phyloP scores from a whole-genome alignment of 2,329 filamentous ascomycete species.

The Zymoseptoria ardabiliae region DNA sequence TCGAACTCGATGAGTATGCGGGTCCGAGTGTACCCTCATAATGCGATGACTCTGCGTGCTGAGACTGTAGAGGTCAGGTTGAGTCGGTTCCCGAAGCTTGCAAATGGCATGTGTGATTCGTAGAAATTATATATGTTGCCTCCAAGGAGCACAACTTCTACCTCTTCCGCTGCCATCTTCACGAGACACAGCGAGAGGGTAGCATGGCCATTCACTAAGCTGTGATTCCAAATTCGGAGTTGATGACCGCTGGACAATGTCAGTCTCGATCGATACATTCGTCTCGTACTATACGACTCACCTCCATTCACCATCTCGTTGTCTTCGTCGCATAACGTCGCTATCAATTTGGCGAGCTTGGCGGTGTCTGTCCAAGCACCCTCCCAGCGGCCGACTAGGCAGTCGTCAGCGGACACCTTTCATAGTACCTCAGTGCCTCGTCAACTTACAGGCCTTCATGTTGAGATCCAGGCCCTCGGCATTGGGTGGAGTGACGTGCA shows the following conservation, averaged over 20 bases:
- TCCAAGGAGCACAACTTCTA: too few species aligned
- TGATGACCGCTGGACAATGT: conserved; percentile 11
- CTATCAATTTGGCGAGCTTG: conserved; percentile 29
- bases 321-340: conserved; percentile 29
- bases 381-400: conserved; percentile 18
- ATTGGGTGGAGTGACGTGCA: conserved; percentile 28
- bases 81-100: too few species aligned
- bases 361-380: conserved; percentile 17
- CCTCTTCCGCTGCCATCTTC: conserved; percentile 27
- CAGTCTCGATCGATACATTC: neutral
- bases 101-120: too few species aligned
- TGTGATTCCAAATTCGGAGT: conserved; percentile 23
- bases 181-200: conserved; percentile 64
- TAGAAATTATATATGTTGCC: too few species aligned
- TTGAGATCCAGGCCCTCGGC: conserved; percentile 23
- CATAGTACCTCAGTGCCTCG: neutral
- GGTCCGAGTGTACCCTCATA: too few species aligned
- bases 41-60: too few species aligned
- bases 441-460: conserved; percentile 20
- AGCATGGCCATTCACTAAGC: neutral
- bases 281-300: neutral
- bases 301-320: conserved; percentile 30
- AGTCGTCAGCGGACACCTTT: neutral
- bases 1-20: too few species aligned
- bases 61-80: too few species aligned